Evolutionary conservation across 768 basidiomycete genomes (phyloP), one percentile per base, ranked within the genome.

Genomic region (Ephemerocybe angulata): DNA sequence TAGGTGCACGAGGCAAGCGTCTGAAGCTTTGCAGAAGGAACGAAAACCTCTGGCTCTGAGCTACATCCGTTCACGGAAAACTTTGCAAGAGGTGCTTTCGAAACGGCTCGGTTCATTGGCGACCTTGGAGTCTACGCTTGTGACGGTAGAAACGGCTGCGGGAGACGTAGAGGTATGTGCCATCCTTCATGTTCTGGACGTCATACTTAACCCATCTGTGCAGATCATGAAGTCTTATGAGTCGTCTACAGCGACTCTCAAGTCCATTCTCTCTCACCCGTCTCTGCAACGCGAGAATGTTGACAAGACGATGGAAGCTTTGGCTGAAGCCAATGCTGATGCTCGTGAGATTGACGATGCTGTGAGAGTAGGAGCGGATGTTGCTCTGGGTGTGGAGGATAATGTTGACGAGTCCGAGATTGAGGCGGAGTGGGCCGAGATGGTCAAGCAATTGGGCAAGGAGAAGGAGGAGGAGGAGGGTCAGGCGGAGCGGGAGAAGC

Each of bases 201-300:
- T 19, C 35, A 49, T 52, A 27, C 6, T 2, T 44, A 49, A 49
- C 54, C 15, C 37, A 42, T 58, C 24, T 52, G 27, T 1, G 19
- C 50, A 94, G 92, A 89, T 97, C 48, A 84, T 98, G 83, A 82
- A 81, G 60, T 82, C 85, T 0, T 98, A 96, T 65, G 82, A 91
- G 68, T 84, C 85, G 2, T 94, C 93, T 5, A 87, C 92, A 0
- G 69, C 80, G 5, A 93, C 94, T 0, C 75, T 98, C 5, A 80
- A 80, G 13, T 71, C 83, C 0, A 83, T 98, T 41, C 81, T 98
- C 1, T 74, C 86, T 7, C 85, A 96, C 60, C 93, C 94, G 0
- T 84, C 84, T 0, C 74, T 98, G 12, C 84, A 87, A 57, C 80
- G 83, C n/a, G 86, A 86, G 15, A 80, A 78, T 48, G 83, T 98